Base-by-base conservation (phyloP, 129 eudicot genomes). In the Sambucus nigra region DNA sequence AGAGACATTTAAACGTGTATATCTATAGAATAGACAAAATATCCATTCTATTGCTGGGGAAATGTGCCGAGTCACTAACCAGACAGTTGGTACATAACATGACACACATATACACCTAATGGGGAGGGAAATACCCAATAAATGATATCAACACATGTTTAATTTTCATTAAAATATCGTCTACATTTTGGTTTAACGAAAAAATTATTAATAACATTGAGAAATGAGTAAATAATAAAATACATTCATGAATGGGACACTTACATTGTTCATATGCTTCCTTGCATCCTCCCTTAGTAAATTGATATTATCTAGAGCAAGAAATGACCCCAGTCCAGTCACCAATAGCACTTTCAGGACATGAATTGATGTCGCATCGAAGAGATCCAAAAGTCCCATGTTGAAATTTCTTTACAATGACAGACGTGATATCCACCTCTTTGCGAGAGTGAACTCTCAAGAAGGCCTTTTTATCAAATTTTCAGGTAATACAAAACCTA, bases 281-380 rank as follows among this genome's bases (percentile, higher is more conserved):
- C 81, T 55, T 13, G 87, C 72, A 64, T 57, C 76, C 27, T 72
- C 75, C 2, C 88, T 81, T 11, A 91, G 46, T 42, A 91, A 51
- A 53, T 79, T 62, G 46, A 91, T 50, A 6, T 47, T 64, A 25
- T 85, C 85, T 3, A 85, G 40, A 1, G 98, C 95, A 53, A 91
- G 83, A 58, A 68, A 69, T 4, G 76, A 76, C 4, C 98, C 95
- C 47, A 91, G 63, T 27, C 76, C 95, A 48, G 94, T 85, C 31
- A 85, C 63, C 38, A 91, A 47, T 42, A 91, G 86, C 53, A 85
- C 83, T 72, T 91, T 85, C 35, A 91, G 52, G 53, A 91, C 83
- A 6, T 95, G 95, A 59, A 72, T 76, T 33, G 98, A 73, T 49
- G 98, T 83, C 17, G 82, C 69, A 47, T 32, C 25, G 23, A 91